A percentile compares a stretch with the other conserved stretches of the same genome.
Evolutionary conservation across 257 asterid genomes (phyloP).

Genomic region (Capsicum chinense): DNA sequence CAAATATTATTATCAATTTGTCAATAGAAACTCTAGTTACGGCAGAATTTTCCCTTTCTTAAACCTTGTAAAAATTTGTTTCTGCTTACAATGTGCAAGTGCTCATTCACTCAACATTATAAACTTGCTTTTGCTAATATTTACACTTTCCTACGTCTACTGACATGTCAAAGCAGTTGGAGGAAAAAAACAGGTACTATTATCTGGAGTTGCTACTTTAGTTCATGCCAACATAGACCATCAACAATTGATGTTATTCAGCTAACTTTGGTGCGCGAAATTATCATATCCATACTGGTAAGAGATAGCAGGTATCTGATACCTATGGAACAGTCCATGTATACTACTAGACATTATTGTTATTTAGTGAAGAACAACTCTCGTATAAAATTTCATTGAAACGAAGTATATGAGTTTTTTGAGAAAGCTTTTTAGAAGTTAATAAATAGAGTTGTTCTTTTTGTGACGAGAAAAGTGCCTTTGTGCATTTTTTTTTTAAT

Average conservation of each 20-base stretch:
- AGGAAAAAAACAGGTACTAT: background rate
- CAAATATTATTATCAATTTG: background rate
- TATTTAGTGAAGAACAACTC: background rate
- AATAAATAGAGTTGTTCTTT: too few species aligned
- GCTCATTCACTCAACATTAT: background rate
- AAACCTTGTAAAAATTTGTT: background rate
- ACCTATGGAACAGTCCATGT: background rate
- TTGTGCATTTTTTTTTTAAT: background rate
- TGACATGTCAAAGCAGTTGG: background rate
- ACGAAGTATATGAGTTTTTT: background rate
- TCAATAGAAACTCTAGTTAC: background rate
- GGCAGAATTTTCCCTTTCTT: conserved; percentile 10
- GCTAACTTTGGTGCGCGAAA: too few species aligned
- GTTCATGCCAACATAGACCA: background rate
- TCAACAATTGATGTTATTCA: background rate
- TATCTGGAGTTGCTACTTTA: background rate
- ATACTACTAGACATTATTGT: background rate
- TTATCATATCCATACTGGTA: background rate
- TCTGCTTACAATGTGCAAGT: background rate
- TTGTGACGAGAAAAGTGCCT: background rate
- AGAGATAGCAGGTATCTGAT: background rate
- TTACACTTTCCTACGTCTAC: too few species aligned
- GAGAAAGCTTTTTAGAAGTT: background rate
- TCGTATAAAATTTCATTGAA: background rate
- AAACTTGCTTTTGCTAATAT: too few species aligned